These are phyloP conservation scores for Diplodia sapinea DNA, from an alignment of 2,329 filamentous ascomycete genomes.

Conservation along the genomic window DNA sequence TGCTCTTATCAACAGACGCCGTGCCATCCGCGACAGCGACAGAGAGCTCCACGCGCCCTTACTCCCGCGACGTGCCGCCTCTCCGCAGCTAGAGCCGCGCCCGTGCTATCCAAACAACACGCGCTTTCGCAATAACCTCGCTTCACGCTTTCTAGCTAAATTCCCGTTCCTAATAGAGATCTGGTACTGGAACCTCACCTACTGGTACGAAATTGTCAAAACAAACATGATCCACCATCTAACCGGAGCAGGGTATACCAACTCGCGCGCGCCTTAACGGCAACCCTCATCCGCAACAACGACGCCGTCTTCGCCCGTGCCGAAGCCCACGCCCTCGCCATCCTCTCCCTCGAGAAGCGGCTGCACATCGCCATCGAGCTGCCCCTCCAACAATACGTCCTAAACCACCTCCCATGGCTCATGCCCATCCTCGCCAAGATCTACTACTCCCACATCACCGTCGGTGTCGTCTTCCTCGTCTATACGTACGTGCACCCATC, in stretches of 20 bases:
- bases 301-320: conserved; percentile 49
- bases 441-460: conserved; percentile 56
- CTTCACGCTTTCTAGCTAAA: conserved; percentile 35
- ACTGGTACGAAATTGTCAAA: conserved; percentile 37
- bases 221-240: too few relatives aligned
- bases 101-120: conserved; percentile 29
- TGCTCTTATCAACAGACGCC: conserved; percentile 33
- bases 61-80: background rate
- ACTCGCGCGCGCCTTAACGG: conserved; percentile 52
- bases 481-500: conserved; percentile 48
- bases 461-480: conserved; percentile 55
- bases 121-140: conserved; percentile 31
- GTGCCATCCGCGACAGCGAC: conserved; percentile 4
- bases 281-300: conserved; percentile 49
- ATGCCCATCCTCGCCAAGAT: conserved; percentile 51
- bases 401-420: conserved; percentile 46
- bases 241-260: conserved; percentile 47
- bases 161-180: conserved; percentile 45
- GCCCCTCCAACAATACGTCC: conserved; percentile 49
- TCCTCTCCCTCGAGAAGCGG: conserved; percentile 48
- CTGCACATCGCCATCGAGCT: conserved; percentile 52
- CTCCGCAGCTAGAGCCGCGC: background rate
- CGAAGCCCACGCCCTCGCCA: conserved; percentile 49
- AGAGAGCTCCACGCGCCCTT: conserved; percentile 17
- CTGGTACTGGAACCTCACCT: conserved; percentile 44